Conservation (phyloP, 2,329 filamentous ascomycete species). For the Dissoconium aciculare region DNA sequence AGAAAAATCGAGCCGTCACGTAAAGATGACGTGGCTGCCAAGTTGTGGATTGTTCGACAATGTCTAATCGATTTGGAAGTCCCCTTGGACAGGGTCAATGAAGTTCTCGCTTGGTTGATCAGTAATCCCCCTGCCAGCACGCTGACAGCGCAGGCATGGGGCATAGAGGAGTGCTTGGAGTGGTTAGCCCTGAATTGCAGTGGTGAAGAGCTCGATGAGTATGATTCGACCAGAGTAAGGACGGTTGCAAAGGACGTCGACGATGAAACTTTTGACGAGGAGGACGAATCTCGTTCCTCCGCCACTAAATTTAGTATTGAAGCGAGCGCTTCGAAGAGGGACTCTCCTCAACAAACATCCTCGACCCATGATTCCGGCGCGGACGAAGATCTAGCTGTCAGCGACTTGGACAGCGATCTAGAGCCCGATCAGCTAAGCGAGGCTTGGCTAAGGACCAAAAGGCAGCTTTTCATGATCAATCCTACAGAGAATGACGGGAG, state of each 20-base stretch:
- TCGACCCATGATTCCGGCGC: constrained; percentile 1
- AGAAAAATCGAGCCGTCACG: constrained; percentile 37
- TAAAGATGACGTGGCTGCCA: constrained; percentile 65
- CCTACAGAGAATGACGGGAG: constrained; percentile 32
- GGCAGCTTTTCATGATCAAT: constrained; percentile 33
- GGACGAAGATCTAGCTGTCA: constrained; percentile 27
- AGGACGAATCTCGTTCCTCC: neutral
- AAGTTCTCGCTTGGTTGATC: constrained; percentile 44
- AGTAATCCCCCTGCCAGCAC: constrained; percentile 42
- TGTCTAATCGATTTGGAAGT: constrained; percentile 57
- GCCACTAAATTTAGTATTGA: constrained; percentile 2
- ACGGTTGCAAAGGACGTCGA: constrained; percentile 2
- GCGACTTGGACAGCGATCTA: constrained; percentile 36
- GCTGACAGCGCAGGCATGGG: constrained; percentile 50
- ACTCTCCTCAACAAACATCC: constrained; percentile 3
- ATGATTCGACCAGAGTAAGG: constrained; percentile 19
- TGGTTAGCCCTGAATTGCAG: constrained; percentile 73
- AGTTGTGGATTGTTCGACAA: constrained; percentile 72
- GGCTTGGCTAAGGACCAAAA: constrained; percentile 61
- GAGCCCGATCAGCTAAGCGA: constrained; percentile 44
- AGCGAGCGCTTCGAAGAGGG: constrained; percentile 4
- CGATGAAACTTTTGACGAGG: constrained; percentile 5
- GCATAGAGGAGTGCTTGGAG: constrained; percentile 73
- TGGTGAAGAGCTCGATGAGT: constrained; percentile 18
- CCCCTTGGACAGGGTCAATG: constrained; percentile 44